A percentile compares a stretch with the other conserved stretches of the same genome.
Conservation (phyloP, 2,329 filamentous ascomycete species). For the Fusarium clavum region DNA sequence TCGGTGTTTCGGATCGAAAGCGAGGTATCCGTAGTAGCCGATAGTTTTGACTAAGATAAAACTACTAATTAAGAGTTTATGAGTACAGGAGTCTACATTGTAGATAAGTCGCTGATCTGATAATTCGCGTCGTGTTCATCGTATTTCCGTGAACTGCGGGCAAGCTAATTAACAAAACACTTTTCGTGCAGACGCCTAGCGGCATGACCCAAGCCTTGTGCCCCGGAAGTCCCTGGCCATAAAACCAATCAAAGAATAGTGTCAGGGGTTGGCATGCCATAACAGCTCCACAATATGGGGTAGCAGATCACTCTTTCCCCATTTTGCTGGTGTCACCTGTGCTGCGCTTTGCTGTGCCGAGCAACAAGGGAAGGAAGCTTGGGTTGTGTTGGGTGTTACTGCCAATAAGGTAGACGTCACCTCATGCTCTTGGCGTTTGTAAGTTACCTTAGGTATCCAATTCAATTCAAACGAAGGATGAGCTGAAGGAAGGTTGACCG, state of each 20-base stretch:
- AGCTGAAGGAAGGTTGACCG: conserved; percentile 10
- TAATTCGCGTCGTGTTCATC: conserved; percentile 20
- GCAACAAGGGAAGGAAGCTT: conserved; percentile 17
- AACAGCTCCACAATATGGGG: conserved; percentile 17
- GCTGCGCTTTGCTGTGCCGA: conserved; percentile 6
- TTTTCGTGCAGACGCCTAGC: conserved; percentile 17
- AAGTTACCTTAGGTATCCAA: not conserved
- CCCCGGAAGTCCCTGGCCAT: conserved; percentile 8
- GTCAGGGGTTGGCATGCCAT: conserved; percentile 18
- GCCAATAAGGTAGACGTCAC: conserved; percentile 30
- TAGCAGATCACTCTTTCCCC: conserved; percentile 33
- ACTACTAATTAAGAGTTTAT: not conserved
- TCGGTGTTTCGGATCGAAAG: not conserved
- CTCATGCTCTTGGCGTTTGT: conserved; percentile 30
- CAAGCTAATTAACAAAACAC: not conserved
- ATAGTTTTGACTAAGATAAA: not conserved
- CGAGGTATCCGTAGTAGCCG: not conserved
- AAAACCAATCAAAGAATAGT: conserved; percentile 7
- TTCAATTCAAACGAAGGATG: conserved; percentile 12
- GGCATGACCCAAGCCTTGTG: conserved; percentile 29
- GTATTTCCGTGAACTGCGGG: conserved; percentile 19
- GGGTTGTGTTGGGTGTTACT: conserved; percentile 13
- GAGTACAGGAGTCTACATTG: not conserved
- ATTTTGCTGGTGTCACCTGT: conserved; percentile 34
- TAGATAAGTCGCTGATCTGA: not conserved